Conservation (phyloP, 2,329 filamentous ascomycete genomes). For the Cercospora sp. region DNA sequence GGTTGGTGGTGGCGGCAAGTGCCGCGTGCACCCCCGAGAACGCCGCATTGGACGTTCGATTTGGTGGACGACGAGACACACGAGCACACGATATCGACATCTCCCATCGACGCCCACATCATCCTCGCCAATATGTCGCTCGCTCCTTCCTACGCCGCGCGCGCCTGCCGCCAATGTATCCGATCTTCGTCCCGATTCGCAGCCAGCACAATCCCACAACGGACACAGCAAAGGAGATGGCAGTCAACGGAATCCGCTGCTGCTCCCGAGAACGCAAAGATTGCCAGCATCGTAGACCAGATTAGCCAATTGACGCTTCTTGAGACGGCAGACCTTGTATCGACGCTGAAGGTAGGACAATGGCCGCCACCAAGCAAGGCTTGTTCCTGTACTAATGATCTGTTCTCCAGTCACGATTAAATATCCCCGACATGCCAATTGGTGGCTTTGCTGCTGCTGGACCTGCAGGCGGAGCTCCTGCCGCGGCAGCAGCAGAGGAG, state of each 20-base stretch:
- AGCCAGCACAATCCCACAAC: constrained; percentile 26
- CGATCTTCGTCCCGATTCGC: constrained; percentile 35
- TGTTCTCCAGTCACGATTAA: constrained; percentile 73
- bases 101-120: not conserved
- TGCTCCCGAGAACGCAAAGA: constrained; percentile 73
- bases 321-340: constrained; percentile 94
- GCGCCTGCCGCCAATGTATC: constrained; percentile 45
- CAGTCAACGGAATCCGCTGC: constrained; percentile 72
- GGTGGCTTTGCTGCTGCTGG: constrained; percentile 80
- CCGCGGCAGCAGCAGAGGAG: constrained; percentile 62
- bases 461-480: constrained; percentile 58
- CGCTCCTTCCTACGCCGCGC: constrained; percentile 46
- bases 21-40: constrained; percentile 9
- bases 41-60: constrained; percentile 6
- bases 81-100: constrained; percentile 16
- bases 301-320: constrained; percentile 97
- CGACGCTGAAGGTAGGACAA: constrained; percentile 78
- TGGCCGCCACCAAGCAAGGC: not conserved
- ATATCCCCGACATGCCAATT: constrained; percentile 96
- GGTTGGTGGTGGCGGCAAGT: constrained; percentile 1
- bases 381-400: not conserved
- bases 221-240: constrained; percentile 64
- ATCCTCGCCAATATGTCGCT: constrained; percentile 44
- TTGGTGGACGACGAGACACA: constrained; percentile 5
- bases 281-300: constrained; percentile 91